Evolutionary conservation across 805 yeast genomes (phyloP), one percentile per base, ranked within the genome.

Genomic region (Yamadazyma philogaea): DNA sequence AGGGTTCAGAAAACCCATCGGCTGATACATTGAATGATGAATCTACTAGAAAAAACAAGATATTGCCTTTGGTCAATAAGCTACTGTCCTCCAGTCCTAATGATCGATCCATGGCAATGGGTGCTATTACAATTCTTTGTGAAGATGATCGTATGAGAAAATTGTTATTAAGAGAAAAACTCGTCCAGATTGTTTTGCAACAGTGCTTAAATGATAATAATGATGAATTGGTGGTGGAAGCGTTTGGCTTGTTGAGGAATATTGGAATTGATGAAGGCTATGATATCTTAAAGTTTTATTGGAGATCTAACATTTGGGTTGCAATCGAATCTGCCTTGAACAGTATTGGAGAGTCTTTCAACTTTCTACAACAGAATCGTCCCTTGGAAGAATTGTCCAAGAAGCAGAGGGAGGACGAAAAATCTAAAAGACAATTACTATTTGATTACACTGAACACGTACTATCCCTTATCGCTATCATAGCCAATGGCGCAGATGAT

Each of bases 241-340:
- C 91, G 1, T 82, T 79, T 52, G 97, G 96, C 1, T 67, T 91
- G 18, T 65, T 93, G 48, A 76, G 96, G 58, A 88, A 85, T 56
- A 57, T 91, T 43, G 82, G 84, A 2, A 71, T 87, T 40, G 96
- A 87, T 56, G 96, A 89, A 63, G 97, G 96, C 16, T 82, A 87
- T 52, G 95, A 87, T 49, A 75, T 87, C 28, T 79, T 88, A 20
- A 76, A 78, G 16, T 79, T 77, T 59, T 60, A 86, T 41, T 84
- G 95, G 86, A 77, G 97, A 57, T 79, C 80, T 14, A 80, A 84
- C 47, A 79, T 91, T 32, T 82, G 96, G 85, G 69, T 75, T 0
- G 64, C 76, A 20, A 71, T 88, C 31, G 76, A 72, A 36, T 49
- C 59, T 4, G 76, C 81, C 2, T 63, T 87, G 34, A 58, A 59